Evolutionary conservation across 345 rosid species (phyloP).

Genomic region (Brassica nigra): DNA sequence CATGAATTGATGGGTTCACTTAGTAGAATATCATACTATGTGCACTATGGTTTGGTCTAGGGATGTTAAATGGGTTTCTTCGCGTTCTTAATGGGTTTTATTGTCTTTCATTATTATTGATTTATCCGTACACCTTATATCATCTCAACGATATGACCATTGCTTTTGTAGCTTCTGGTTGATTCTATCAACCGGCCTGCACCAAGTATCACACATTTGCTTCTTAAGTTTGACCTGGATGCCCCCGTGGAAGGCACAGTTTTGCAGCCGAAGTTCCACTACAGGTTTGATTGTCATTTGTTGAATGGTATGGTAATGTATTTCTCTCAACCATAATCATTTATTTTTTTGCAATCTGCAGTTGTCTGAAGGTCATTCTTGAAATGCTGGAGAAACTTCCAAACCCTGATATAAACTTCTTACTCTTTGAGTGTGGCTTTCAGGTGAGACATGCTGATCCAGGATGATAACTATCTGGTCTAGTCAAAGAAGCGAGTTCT

Average conservation of each 20-base stretch:
- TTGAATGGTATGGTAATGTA: neutral
- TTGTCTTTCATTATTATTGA: slow-evolving; percentile 2
- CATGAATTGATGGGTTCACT: slow-evolving; percentile 1
- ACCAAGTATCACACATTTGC: slow-evolving; percentile 88
- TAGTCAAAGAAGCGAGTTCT: slow-evolving; percentile 2
- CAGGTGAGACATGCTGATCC: slow-evolving; percentile 56
- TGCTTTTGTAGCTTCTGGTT: slow-evolving; percentile 71
- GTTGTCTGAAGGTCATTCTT: slow-evolving; percentile 93
- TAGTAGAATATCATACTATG: neutral
- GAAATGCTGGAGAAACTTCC: slow-evolving; percentile 78
- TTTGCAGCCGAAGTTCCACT: slow-evolving; percentile 91
- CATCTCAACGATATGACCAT: slow-evolving; percentile 12
- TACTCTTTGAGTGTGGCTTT: slow-evolving; percentile 87
- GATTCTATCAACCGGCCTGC: slow-evolving; percentile 85
- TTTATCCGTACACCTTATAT: slow-evolving; percentile 1
- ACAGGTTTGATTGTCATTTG: slow-evolving; percentile 59
- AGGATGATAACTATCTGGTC: slow-evolving; percentile 7
- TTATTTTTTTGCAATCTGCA: slow-evolving; percentile 38
- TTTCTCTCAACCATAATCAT: slow-evolving; percentile 10
- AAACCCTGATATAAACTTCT: slow-evolving; percentile 76
- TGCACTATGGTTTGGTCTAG: slow-evolving; percentile 9
- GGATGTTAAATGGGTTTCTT: neutral
- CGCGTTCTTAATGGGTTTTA: neutral
- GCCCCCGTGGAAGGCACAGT: slow-evolving; percentile 71
- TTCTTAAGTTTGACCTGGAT: slow-evolving; percentile 88